These are phyloP conservation scores for Xanthoparmelia taractica DNA, from an alignment of 495 filamentous ascomycete species.

Conservation along the genomic window DNA sequence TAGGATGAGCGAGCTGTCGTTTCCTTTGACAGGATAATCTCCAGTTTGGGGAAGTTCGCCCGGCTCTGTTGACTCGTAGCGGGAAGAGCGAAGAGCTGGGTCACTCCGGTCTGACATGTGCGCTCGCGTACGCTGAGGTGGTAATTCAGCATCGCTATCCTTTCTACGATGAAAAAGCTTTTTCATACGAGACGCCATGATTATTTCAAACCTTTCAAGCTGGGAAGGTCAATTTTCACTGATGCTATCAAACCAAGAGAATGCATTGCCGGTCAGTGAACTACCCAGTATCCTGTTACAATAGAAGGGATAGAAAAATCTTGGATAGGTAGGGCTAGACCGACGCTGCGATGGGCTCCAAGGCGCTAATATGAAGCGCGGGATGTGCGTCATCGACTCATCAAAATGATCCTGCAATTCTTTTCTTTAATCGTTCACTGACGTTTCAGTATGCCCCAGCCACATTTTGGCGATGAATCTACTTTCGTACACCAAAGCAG, in stretches of 20 bases:
- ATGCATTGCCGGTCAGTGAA: background rate
- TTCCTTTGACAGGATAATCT: conserved; percentile 29
- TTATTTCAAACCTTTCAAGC: background rate
- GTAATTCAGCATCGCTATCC: conserved; percentile 11
- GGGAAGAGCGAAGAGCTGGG: conserved; percentile 19
- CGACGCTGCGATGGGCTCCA: too few relatives aligned
- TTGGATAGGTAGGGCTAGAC: background rate
- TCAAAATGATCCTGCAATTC: background rate
- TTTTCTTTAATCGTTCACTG: too few relatives aligned
- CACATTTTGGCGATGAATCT: too few relatives aligned
- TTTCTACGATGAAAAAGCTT: conserved; percentile 25
- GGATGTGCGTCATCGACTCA: background rate
- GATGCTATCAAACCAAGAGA: background rate
- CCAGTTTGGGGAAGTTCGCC: conserved; percentile 26
- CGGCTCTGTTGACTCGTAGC: conserved; percentile 28
- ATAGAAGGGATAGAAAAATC: background rate
- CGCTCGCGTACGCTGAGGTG: conserved; percentile 3
- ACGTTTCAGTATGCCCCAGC: too few relatives aligned
- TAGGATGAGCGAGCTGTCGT: conserved; percentile 22
- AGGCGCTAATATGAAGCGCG: background rate
- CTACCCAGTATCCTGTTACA: background rate
- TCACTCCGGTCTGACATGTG: background rate
- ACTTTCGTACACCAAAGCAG: too few relatives aligned
- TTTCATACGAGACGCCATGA: conserved; percentile 23
- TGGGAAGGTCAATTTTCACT: background rate